phyloP scores from a whole-genome alignment of 177 flowering plant genomes.

The Telopea speciosissima region DNA sequence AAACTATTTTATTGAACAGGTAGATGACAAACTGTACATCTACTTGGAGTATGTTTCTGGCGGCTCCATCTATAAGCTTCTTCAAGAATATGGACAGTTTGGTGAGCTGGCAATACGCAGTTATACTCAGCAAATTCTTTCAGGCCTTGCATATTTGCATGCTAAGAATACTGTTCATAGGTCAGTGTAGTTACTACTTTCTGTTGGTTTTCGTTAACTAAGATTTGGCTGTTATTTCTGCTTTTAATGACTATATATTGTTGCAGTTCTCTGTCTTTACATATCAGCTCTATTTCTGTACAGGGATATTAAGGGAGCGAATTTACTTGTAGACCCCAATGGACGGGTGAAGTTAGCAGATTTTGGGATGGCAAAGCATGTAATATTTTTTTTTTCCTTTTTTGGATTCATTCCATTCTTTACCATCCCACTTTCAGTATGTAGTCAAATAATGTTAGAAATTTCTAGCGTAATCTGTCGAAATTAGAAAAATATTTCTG shows the following conservation, averaged over 20 bases:
- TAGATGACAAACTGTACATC: constrained; percentile 64
- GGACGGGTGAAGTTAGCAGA: constrained; percentile 72
- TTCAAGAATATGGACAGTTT: constrained; percentile 75
- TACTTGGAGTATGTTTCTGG: constrained; percentile 90
- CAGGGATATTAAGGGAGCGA: constrained; percentile 81
- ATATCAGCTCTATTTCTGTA: background rate
- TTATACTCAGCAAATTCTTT: constrained; percentile 60
- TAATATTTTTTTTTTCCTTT: constrained; percentile 24
- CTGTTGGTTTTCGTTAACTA: background rate
- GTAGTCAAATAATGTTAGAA: background rate
- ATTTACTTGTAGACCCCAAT: constrained; percentile 64
- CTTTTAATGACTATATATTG: background rate
- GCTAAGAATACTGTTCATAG: background rate
- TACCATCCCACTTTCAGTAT: background rate
- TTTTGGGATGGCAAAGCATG: constrained; percentile 95
- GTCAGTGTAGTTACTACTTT: background rate
- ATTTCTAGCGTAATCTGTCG: no score
- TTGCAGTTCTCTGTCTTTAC: background rate
- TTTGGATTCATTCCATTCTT: background rate
- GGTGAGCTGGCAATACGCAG: constrained; percentile 71
- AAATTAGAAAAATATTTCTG: no score
- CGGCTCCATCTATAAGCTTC: constrained; percentile 78
- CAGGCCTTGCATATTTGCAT: constrained; percentile 25
- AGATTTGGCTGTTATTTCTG: background rate
- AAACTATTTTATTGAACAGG: constrained; percentile 34